Base-by-base conservation (phyloP, 305 asterid species). In the Plantago lanceolata region DNA sequence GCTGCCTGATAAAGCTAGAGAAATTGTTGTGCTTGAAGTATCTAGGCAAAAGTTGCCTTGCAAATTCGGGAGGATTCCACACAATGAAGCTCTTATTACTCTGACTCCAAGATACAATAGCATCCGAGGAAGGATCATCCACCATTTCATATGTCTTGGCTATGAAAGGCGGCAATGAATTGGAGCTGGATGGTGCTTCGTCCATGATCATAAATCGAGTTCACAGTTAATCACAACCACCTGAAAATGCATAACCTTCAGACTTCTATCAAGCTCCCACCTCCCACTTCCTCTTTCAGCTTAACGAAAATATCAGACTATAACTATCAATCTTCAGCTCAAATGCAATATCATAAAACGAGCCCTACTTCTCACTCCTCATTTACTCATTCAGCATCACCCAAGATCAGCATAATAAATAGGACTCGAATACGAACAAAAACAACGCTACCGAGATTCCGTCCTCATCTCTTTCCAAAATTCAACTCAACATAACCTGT, bases 61-160 rank as follows among this genome's bases (percentile, higher is more conserved):
- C 76, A 74, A 87, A 80, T 49, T 83, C 90, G 2, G 88, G 88
- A 31, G 88, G 90, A 68, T 81, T 79, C 93, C 82, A 79, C 37
- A 87, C 96, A 37, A 87, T 75, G 74, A 87, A 87, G 68, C 89
- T 87, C 69, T 63, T 81, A 65, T 78, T 79, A 63, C 55, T 81
- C 66, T 18, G 76, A 71, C 94, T 85, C 96, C 96, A 87, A 5
- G 89, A 85, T n/a, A 87, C 90, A 48, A 81, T 65, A 33, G 86
- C 50, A 69, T 87, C 77, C 0, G 89, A 68, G 50, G 87, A 76
- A 6, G 78, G 78, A 76, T 87, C 90, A 48, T 87, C 90, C 72
- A 87, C 94, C 96, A 87, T 87, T 73, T 87, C 96, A 65, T 87
- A 87, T 2, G 85, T 85, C 83, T 87, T 87, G 6, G 77, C 85